Evolutionary conservation across 306 rosid species (phyloP), one percentile per base, ranked within the genome.

Genomic region (Cicer pinnatifidum): DNA sequence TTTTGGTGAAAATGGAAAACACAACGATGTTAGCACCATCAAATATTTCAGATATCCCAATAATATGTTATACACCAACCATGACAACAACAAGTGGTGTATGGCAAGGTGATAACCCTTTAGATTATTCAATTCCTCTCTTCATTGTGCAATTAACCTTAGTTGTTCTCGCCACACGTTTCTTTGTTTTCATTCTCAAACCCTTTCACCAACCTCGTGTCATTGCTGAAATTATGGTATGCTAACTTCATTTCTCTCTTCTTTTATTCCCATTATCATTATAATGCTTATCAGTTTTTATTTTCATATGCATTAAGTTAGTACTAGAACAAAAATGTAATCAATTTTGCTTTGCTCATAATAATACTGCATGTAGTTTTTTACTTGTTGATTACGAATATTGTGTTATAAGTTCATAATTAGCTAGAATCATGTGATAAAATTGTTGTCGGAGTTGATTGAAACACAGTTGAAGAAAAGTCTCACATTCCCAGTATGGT

Each of bases 141-240:
- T 88, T 90, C 73, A 81, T 86, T 69, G 51, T 92, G 33, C 98
- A 92, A 72, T 53, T 88, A 39, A 84, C 90, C 0, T 15, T 92
- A 60, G 76, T 90, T 3, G 90, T 92, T 16, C 44, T 67, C 1
- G 37, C 81, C 74, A 90, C 98, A 69, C 95, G 96, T 56, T 0
- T 82, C 28, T 79, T 92, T 39, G 90, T 85, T 57, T 75, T 84
- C 82, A 16, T 90, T 78, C 87, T 92, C 81, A 88, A 75, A 76
- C 96, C 96, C 65, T 79, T 92, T 40, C 89, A 89, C 38, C 96
- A 90, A 75, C 96, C 98, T 70, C 94, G 95, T 23, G 95, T 90
- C 28, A 84, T 92, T 48, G 85, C 92, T 6, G 96, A 92, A 86
- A 83, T 90, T 57, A 0, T 92, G 86, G 98, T 89, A 72, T 16